These are phyloP conservation scores for Trichophaea hybrida DNA, from an alignment of 2,329 filamentous ascomycete species.

Conservation along the genomic window DNA sequence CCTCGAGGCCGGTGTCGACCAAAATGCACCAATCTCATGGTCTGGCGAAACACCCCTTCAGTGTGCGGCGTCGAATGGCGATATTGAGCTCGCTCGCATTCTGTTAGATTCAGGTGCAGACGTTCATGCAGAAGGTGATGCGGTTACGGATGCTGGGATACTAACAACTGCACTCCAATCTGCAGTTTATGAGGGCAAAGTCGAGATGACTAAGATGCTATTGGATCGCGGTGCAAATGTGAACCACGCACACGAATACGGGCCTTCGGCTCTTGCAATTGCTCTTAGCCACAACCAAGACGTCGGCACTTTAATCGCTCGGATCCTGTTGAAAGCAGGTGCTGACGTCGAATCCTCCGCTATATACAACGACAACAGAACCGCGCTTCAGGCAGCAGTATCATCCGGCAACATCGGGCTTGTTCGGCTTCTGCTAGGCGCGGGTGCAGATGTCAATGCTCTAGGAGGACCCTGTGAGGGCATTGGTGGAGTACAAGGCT, in stretches of 20 bases:
- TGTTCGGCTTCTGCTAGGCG: not conserved
- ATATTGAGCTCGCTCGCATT: not conserved
- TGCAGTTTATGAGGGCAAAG: not conserved
- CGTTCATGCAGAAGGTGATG: too few species aligned
- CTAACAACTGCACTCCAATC: not conserved
- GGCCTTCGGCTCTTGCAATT: too few species aligned
- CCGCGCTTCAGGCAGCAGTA: not conserved
- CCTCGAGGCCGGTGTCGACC: not conserved
- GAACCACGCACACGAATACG: too few species aligned
- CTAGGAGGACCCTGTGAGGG: too few species aligned
- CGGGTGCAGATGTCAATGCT: not conserved
- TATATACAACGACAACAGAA: not conserved
- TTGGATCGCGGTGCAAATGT: constrained; percentile 1
- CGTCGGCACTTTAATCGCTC: too few species aligned
- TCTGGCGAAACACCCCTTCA: not conserved
- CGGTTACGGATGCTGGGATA: not conserved
- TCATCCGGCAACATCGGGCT: not conserved
- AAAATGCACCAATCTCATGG: not conserved
- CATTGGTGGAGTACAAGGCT: too few species aligned
- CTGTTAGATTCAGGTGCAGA: not conserved
- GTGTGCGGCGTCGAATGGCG: not conserved
- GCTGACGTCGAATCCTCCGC: constrained; percentile 31
- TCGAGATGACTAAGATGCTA: not conserved
- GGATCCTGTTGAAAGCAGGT: too few species aligned
- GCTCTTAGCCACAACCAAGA: too few species aligned